Conservation (phyloP, 78 protist genomes). For the Chrysochromulina tobinii region DNA sequence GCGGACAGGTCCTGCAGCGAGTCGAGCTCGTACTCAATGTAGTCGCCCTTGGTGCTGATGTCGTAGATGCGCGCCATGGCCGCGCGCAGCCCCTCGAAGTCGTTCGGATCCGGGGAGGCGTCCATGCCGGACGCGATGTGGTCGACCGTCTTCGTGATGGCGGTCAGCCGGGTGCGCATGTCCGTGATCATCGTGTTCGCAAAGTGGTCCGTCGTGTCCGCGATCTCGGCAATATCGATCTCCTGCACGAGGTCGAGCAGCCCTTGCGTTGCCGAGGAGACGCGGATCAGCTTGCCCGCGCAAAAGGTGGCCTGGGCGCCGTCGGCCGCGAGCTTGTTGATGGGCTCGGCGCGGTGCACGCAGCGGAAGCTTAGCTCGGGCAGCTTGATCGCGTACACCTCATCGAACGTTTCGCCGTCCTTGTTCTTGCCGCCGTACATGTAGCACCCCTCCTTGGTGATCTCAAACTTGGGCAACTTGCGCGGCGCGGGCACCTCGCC, state of each 20-base stretch:
- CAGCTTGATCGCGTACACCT: background rate
- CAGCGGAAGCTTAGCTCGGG: background rate
- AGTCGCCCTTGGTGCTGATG: background rate
- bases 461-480: too few relatives aligned
- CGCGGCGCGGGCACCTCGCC: background rate
- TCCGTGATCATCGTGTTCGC: background rate
- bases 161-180: background rate
- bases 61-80: background rate
- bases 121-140: background rate
- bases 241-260: too few relatives aligned
- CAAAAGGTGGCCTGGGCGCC: background rate
- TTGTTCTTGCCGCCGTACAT: background rate
- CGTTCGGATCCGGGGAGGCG: background rate
- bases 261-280: too few relatives aligned
- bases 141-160: background rate
- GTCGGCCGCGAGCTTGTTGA: background rate
- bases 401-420: background rate
- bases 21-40: background rate
- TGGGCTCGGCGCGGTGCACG: background rate
- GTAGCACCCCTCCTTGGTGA: too few relatives aligned
- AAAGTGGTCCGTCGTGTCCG: background rate
- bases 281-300: too few relatives aligned
- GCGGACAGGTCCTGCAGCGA: background rate
- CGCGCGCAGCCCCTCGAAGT: background rate
- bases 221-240: background rate